Evolutionary conservation across 306 rosid genomes (phyloP).

Genomic region (Betula pendula): DNA sequence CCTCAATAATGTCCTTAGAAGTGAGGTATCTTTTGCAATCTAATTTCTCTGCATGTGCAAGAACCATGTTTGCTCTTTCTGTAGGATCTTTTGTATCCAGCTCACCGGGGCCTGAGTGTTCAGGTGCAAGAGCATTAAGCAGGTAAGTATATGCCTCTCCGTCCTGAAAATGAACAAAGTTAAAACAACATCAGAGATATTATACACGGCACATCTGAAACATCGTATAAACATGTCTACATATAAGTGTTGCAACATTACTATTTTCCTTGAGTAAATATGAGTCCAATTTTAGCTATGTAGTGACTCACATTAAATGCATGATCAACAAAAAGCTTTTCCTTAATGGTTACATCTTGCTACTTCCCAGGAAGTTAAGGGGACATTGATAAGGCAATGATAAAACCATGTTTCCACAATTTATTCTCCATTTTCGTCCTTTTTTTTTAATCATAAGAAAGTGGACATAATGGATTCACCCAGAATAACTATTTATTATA

Average conservation of each 20-base stretch:
- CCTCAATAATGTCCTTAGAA: slow-evolving; percentile 89
- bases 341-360: background rate
- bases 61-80: slow-evolving; percentile 86
- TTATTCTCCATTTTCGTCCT: background rate
- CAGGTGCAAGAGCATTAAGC: slow-evolving; percentile 96
- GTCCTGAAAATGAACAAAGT: slow-evolving; percentile 58
- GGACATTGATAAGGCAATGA: background rate
- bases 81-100: slow-evolving; percentile 68
- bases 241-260: background rate
- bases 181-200: slow-evolving; percentile 15
- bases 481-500: too few species aligned
- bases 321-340: background rate
- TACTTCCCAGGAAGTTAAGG: background rate
- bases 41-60: slow-evolving; percentile 90
- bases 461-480: too few species aligned
- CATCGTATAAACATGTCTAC: slow-evolving; percentile 11
- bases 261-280: background rate
- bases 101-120: slow-evolving; percentile 67
- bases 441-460: too few species aligned
- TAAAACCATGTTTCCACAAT: background rate
- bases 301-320: background rate
- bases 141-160: slow-evolving; percentile 94
- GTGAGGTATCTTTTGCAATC: slow-evolving; percentile 95
- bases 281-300: background rate
- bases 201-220: slow-evolving; percentile 8